phyloP scores from a whole-genome alignment of 371 early-diverging fungal genomes.

The Mortierella sp. region DNA sequence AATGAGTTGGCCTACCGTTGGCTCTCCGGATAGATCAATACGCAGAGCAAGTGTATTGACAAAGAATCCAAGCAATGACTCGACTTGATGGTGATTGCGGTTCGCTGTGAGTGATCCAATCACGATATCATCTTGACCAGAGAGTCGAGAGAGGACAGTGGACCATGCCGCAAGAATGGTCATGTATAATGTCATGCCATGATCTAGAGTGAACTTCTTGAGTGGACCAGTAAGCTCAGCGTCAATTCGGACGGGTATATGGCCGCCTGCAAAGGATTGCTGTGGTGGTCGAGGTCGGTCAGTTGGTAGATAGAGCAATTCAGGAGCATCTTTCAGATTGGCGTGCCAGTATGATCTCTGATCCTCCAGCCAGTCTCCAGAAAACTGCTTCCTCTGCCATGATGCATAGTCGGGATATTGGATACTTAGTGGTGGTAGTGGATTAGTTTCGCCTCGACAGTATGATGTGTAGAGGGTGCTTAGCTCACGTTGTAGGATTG shows the following conservation, averaged over 20 bases:
- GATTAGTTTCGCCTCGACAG: not conserved
- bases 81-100: not conserved
- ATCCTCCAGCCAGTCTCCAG: conserved; percentile 1
- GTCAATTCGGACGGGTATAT: conserved; percentile 1
- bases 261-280: conserved; percentile 1
- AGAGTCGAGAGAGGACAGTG: conserved; percentile 9
- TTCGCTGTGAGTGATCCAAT: conserved; percentile 11
- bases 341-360: conserved; percentile 5
- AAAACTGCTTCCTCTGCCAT: conserved; percentile 14
- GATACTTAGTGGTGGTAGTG: conserved; percentile 8
- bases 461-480: conserved; percentile 5
- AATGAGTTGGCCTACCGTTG: conserved; percentile 2
- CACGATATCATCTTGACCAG: conserved; percentile 9
- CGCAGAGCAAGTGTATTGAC: conserved; percentile 16
- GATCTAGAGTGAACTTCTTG: not conserved
- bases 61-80: conserved; percentile 12
- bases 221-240: conserved; percentile 2
- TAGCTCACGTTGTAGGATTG: not conserved
- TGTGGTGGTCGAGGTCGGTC: conserved; percentile 7
- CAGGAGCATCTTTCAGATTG: conserved; percentile 3
- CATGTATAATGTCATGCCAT: conserved; percentile 3
- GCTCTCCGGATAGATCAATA: conserved; percentile 10
- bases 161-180: conserved; percentile 14
- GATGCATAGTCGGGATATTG: conserved; percentile 21
- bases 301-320: conserved; percentile 4